Conservation (phyloP, 768 basidiomycete species). For the Leccinum truebloodii region DNA sequence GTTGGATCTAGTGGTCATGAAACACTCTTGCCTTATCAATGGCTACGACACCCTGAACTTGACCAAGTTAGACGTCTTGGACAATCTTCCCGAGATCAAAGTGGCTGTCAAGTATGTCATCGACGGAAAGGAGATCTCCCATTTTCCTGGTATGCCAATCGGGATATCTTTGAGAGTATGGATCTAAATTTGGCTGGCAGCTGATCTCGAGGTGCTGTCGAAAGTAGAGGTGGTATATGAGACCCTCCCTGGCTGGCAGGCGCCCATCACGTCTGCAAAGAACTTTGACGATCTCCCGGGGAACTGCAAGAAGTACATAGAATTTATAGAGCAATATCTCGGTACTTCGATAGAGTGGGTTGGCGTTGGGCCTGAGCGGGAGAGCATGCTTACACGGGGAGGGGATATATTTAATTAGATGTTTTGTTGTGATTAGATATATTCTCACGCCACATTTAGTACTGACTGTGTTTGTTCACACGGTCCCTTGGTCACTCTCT, state of each 20-base stretch:
- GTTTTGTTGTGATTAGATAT: background rate
- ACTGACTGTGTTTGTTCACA: constrained; percentile 14
- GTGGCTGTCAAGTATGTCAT: constrained; percentile 79
- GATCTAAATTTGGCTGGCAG: constrained; percentile 38
- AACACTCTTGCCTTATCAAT: constrained; percentile 91
- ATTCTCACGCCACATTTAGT: constrained; percentile 27
- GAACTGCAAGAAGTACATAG: constrained; percentile 83
- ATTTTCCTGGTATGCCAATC: constrained; percentile 82
- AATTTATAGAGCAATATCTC: constrained; percentile 79
- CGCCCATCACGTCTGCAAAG: constrained; percentile 62
- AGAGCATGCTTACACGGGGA: constrained; percentile 61
- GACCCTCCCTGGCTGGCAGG: constrained; percentile 90
- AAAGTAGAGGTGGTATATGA: constrained; percentile 84
- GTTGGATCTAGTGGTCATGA: constrained; percentile 95
- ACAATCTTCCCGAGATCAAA: constrained; percentile 83
- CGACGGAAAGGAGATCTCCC: constrained; percentile 73
- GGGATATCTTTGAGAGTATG: background rate
- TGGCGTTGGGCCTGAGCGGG: constrained; percentile 86
- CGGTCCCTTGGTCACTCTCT: constrained; percentile 29
- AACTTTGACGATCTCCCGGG: constrained; percentile 77
- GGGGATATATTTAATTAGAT: constrained; percentile 23
- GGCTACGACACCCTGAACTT: constrained; percentile 93
- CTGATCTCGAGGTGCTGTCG: constrained; percentile 81
- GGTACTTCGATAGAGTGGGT: constrained; percentile 86
- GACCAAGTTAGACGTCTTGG: constrained; percentile 94